Conservation (phyloP, 73 alveolate genomes). For the Paraurostyla sp. region DNA sequence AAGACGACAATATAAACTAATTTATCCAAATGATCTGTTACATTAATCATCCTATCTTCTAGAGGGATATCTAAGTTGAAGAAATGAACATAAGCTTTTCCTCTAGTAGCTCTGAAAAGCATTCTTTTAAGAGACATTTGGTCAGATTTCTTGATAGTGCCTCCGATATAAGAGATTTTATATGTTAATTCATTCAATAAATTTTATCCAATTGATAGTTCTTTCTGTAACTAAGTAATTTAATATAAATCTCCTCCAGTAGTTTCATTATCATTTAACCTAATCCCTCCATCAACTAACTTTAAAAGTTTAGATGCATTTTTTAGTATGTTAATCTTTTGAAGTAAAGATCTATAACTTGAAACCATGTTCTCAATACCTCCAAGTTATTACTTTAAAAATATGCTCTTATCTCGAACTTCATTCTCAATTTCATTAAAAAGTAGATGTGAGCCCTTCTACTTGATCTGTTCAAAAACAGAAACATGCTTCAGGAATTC, state of each 20-base stretch:
- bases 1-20: conserved; percentile 59
- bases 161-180: conserved; percentile 80
- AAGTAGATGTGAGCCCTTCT: conserved; percentile 41
- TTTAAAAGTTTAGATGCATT: not conserved
- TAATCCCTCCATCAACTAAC: not conserved
- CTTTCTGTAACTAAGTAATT: not conserved
- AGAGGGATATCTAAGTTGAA: conserved; percentile 66
- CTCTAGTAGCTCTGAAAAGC: conserved; percentile 94
- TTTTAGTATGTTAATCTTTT: not conserved
- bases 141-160: conserved; percentile 90
- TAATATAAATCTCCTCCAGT: not conserved
- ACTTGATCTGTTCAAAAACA: not conserved
- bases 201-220: not conserved
- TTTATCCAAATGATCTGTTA: conserved; percentile 25
- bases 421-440: conserved; percentile 60
- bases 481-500: conserved; percentile 16
- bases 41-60: not conserved
- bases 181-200: not conserved
- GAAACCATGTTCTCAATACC: conserved; percentile 10
- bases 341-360: not conserved
- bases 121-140: conserved; percentile 81
- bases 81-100: conserved; percentile 86
- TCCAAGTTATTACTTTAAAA: not conserved
- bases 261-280: conserved; percentile 11
- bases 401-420: conserved; percentile 12